Evolutionary conservation across 177 flowering plant species (phyloP).

Genomic region (Tripterygium wilfordii): DNA sequence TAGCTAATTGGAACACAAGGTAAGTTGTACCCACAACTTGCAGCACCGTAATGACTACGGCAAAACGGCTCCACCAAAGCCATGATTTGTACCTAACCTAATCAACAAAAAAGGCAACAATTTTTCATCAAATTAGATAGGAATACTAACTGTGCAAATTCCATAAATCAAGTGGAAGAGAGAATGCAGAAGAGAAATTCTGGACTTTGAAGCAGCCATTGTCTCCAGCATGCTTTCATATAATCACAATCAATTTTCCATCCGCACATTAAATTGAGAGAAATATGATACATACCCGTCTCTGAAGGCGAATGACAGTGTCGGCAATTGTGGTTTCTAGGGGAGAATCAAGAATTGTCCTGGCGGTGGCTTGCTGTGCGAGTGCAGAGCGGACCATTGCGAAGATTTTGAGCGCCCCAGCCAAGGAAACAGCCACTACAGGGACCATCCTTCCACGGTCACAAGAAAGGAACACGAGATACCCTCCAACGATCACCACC

Average conservation of each 20-base stretch:
- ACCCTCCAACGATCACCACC: constrained; percentile 19
- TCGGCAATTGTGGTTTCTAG: constrained; percentile 7
- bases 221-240: not conserved
- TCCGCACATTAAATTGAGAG: not conserved
- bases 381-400: constrained; percentile 20
- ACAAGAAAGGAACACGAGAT: constrained; percentile 12
- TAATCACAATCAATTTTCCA: not conserved
- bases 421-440: constrained; percentile 10
- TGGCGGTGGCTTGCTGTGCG: constrained; percentile 33
- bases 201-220: too few species aligned
- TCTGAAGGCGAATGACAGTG: constrained; percentile 12
- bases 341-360: constrained; percentile 15
- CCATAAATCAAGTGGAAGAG: not conserved
- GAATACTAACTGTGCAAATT: not conserved
- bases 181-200: not conserved
- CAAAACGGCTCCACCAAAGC: constrained; percentile 77
- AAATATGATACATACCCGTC: constrained; percentile 12
- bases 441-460: constrained; percentile 7
- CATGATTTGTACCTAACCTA: constrained; percentile 67
- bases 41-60: constrained; percentile 41
- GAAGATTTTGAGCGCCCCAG: constrained; percentile 16
- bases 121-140: not conserved
- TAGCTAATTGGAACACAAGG: constrained; percentile 32
- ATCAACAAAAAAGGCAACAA: constrained; percentile 9
- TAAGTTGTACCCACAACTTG: constrained; percentile 56